Conservation (phyloP, 1,284 basidiomycete genomes). For the Ustilago sp. region DNA sequence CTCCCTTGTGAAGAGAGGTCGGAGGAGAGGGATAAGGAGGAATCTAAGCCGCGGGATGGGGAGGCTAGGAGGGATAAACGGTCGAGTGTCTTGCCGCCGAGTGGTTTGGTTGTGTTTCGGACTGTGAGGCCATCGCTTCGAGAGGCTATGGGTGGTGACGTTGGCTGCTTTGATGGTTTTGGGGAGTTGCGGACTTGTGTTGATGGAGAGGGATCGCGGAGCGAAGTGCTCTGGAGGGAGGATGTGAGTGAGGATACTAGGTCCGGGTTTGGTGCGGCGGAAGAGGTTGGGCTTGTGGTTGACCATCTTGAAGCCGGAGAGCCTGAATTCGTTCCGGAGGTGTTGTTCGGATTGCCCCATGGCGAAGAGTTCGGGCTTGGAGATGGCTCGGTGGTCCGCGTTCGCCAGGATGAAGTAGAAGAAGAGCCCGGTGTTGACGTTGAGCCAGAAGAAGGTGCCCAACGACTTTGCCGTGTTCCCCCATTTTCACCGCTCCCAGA, state of each 20-base stretch:
- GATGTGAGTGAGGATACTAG: neutral
- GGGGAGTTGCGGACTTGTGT: neutral
- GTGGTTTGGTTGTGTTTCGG: slow-evolving; percentile 21
- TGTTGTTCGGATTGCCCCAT: neutral
- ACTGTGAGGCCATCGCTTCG: slow-evolving; percentile 16
- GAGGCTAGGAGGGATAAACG: slow-evolving; percentile 48
- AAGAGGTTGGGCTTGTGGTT: neutral
- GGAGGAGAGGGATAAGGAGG: slow-evolving; percentile 18
- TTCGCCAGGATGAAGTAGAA: slow-evolving; percentile 19
- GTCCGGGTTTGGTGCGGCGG: neutral
- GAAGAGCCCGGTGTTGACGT: neutral
- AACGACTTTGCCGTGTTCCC: slow-evolving; percentile 36
- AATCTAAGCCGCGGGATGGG: slow-evolving; percentile 45
- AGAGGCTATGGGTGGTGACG: neutral
- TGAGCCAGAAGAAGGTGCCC: slow-evolving; percentile 22
- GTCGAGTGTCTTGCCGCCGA: slow-evolving; percentile 46
- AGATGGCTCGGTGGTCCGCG: neutral
- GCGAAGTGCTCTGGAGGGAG: slow-evolving; percentile 1
- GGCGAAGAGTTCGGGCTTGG: neutral
- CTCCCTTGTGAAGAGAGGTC: slow-evolving; percentile 28
- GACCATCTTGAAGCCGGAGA: slow-evolving; percentile 23
- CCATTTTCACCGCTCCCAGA: neutral
- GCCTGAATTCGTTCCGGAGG: neutral
- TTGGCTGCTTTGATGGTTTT: neutral
- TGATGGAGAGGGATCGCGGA: neutral